Evolutionary conservation across 202 grass and related monocot genomes (phyloP).

Genomic region (Schoenoplectus tabernaemontani): DNA sequence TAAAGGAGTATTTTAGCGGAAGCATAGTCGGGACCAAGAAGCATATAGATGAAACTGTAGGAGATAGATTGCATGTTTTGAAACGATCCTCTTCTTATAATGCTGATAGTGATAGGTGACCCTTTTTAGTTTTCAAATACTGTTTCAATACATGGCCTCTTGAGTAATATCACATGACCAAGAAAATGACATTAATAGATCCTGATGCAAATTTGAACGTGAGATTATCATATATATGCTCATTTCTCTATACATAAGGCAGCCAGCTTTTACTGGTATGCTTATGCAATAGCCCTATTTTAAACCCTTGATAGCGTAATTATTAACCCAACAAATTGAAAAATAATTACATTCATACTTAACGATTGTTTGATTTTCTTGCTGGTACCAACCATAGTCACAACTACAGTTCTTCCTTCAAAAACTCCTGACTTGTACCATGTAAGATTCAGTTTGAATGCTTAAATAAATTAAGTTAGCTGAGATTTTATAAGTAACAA

Average conservation of each 20-base stretch:
- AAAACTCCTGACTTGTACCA: neutral
- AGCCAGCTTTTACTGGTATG: no score
- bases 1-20: slow-evolving; percentile 84
- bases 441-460: neutral
- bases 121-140: neutral
- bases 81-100: slow-evolving; percentile 84
- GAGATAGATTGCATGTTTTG: slow-evolving; percentile 37
- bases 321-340: neutral
- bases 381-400: neutral
- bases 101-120: slow-evolving; percentile 82
- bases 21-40: slow-evolving; percentile 84
- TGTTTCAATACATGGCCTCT: neutral
- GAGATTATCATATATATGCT: neutral
- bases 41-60: slow-evolving; percentile 38
- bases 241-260: no score
- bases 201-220: neutral
- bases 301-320: neutral
- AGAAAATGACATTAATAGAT: neutral
- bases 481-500: neutral
- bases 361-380: neutral
- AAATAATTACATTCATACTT: neutral
- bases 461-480: neutral
- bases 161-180: neutral
- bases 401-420: neutral
- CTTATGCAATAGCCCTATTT: neutral